Percentiles rank a stretch among this genome's conserved stretches.
These are phyloP conservation scores for Neurospora sp. DNA, from an alignment of 495 filamentous ascomycete genomes.

Conservation along the genomic window DNA sequence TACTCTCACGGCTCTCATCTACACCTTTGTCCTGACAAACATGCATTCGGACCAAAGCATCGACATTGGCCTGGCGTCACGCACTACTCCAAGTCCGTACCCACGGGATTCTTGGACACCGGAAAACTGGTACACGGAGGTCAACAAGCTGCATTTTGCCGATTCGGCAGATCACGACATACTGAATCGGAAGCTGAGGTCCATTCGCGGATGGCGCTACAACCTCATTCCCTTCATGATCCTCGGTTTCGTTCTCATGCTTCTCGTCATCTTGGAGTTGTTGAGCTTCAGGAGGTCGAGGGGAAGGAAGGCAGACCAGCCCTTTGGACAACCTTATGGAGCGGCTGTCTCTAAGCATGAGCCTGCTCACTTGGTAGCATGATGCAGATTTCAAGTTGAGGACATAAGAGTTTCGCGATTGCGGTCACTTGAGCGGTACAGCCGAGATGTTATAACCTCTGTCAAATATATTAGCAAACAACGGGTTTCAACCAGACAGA, in stretches of 20 bases:
- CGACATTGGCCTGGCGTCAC: slow-evolving; percentile 20
- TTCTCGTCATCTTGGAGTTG: slow-evolving; percentile 33
- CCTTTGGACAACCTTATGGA: background rate
- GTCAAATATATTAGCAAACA: background rate
- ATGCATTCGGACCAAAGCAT: slow-evolving; percentile 33
- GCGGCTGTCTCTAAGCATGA: background rate
- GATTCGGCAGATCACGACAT: slow-evolving; percentile 12
- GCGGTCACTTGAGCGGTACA: background rate
- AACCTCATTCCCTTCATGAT: slow-evolving; percentile 45
- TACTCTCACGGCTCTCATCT: slow-evolving; percentile 33
- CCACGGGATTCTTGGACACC: slow-evolving; percentile 41
- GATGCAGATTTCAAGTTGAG: background rate
- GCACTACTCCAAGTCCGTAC: slow-evolving; percentile 29
- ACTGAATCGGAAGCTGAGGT: slow-evolving; percentile 28
- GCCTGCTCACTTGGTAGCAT: background rate
- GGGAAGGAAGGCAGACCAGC: background rate
- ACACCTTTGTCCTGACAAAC: slow-evolving; percentile 36
- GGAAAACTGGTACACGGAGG: slow-evolving; percentile 43
- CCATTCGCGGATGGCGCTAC: slow-evolving; percentile 44
- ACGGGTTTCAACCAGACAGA: background rate
- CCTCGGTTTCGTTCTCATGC: slow-evolving; percentile 32
- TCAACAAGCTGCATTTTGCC: slow-evolving; percentile 16
- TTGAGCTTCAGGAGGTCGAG: slow-evolving; percentile 4
- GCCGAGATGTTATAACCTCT: background rate
- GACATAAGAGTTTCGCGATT: background rate